Evolutionary conservation across 768 basidiomycete species (phyloP).

Genomic region (Pleurotus salmoneostramineus): DNA sequence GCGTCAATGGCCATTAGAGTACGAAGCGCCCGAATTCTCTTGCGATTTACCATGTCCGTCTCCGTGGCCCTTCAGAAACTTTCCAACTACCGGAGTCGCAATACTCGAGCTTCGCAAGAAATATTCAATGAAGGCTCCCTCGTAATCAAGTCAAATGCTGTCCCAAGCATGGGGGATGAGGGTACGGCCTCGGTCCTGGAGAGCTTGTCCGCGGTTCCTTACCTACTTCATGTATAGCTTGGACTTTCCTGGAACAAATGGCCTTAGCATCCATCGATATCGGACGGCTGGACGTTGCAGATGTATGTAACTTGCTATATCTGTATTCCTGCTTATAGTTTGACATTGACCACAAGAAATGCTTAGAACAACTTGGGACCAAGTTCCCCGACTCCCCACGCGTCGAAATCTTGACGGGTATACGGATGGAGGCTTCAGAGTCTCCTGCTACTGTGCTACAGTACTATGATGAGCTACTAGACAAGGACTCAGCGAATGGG

Average conservation of each 20-base stretch:
- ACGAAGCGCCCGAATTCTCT: not conserved
- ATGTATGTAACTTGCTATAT: slow-evolving; percentile 44
- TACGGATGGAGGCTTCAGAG: slow-evolving; percentile 70
- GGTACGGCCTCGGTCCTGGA: slow-evolving; percentile 27
- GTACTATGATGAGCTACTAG: slow-evolving; percentile 64
- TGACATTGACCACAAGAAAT: slow-evolving; percentile 43
- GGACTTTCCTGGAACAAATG: slow-evolving; percentile 80
- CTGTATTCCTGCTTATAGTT: slow-evolving; percentile 4
- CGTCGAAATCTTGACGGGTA: slow-evolving; percentile 73
- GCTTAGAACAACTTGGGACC: slow-evolving; percentile 53
- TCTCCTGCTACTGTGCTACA: slow-evolving; percentile 50
- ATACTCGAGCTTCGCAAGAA: slow-evolving; percentile 53
- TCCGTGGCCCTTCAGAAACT: slow-evolving; percentile 46
- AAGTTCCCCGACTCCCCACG: slow-evolving; percentile 81
- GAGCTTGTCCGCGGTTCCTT: slow-evolving; percentile 6
- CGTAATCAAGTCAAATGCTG: slow-evolving; percentile 44
- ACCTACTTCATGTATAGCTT: slow-evolving; percentile 32
- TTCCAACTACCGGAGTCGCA: slow-evolving; percentile 49
- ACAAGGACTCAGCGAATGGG: slow-evolving; percentile 62
- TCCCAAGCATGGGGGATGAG: slow-evolving; percentile 50
- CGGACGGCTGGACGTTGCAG: slow-evolving; percentile 67
- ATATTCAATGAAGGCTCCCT: slow-evolving; percentile 49
- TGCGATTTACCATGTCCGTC: slow-evolving; percentile 35
- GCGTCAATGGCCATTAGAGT: no score
- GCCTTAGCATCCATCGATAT: slow-evolving; percentile 75